Evolutionary conservation across 441 rosid genomes (phyloP).

Genomic region (Kokia cookei): DNA sequence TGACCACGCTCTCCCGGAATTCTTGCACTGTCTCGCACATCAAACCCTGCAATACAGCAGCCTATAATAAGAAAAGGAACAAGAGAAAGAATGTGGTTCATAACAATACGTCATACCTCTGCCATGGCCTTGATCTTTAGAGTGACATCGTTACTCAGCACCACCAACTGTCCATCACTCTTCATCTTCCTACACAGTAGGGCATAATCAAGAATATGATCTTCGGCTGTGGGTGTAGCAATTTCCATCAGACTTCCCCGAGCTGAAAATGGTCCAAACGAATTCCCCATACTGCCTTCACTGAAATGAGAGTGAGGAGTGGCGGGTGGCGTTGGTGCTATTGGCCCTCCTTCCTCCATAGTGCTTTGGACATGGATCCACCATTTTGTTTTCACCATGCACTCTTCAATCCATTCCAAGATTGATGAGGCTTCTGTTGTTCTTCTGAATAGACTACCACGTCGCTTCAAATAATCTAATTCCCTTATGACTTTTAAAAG

Average conservation of each 20-base stretch:
- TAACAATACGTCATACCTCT: constrained; percentile 41
- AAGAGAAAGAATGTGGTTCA: not conserved
- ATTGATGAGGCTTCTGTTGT: constrained; percentile 49
- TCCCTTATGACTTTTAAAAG: constrained; percentile 57
- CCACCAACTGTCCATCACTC: constrained; percentile 47
- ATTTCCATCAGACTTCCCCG: constrained; percentile 34
- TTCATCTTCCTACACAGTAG: constrained; percentile 40
- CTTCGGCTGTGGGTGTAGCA: constrained; percentile 65
- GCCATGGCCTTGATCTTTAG: constrained; percentile 84
- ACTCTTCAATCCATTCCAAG: constrained; percentile 75
- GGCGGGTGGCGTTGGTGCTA: constrained; percentile 64
- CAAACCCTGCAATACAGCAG: constrained; percentile 45
- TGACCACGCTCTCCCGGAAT: constrained; percentile 65
- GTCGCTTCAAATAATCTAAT: constrained; percentile 52
- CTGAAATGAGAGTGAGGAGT: constrained; percentile 41
- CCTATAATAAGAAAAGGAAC: not conserved
- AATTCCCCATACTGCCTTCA: constrained; percentile 18
- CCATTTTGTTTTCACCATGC: constrained; percentile 55
- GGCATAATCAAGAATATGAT: constrained; percentile 63
- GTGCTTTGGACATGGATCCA: constrained; percentile 78
- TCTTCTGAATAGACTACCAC: constrained; percentile 47
- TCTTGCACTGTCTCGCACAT: constrained; percentile 67
- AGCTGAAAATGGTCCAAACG: constrained; percentile 23
- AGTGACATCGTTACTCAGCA: constrained; percentile 56
- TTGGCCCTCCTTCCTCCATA: constrained; percentile 42